Conservation (phyloP, 768 basidiomycete genomes). For the Termitomyces eurrhizus region DNA sequence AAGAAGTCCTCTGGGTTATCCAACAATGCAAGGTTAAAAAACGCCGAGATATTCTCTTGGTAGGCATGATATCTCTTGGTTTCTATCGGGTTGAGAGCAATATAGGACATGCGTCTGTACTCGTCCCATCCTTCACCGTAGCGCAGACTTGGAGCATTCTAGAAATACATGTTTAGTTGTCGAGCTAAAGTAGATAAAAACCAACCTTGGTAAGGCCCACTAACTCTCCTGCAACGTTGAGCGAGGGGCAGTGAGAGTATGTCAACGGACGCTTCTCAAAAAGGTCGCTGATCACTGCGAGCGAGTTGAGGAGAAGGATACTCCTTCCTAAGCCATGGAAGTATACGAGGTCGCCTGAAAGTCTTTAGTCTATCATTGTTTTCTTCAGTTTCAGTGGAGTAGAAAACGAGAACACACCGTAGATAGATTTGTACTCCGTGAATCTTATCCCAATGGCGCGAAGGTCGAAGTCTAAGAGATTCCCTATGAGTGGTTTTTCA, state of each 20-base stretch:
- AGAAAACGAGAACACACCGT: neutral
- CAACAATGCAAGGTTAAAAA: neutral
- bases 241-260: neutral
- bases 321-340: neutral
- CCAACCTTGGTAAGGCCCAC: neutral
- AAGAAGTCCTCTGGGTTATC: neutral
- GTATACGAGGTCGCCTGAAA: neutral
- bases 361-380: neutral
- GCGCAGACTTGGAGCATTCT: neutral
- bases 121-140: neutral
- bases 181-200: neutral
- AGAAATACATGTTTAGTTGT: neutral
- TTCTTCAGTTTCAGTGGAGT: no score
- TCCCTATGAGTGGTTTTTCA: neutral
- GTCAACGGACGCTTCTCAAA: neutral
- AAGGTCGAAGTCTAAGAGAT: neutral
- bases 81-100: neutral
- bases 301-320: neutral
- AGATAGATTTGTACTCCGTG: neutral
- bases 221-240: neutral
- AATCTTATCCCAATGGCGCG: neutral
- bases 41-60: neutral
- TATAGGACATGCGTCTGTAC: neutral
- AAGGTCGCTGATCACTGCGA: neutral
- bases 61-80: neutral